Evolutionary conservation across 73 alveolate genomes (phyloP).

Genomic region (Tetrahymena borealis): DNA sequence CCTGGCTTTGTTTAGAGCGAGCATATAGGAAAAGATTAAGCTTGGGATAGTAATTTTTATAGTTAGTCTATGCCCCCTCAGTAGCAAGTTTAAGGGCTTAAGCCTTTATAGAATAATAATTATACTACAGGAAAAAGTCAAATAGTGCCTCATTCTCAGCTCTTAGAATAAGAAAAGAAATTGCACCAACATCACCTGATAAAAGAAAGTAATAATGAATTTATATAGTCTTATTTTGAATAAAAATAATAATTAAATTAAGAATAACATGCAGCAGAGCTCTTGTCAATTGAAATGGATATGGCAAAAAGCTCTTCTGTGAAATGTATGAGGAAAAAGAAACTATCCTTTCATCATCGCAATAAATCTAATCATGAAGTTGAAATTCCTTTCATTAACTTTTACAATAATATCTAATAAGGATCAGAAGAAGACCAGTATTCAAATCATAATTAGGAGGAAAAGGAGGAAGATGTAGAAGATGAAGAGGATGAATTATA

Average conservation of each 20-base stretch:
- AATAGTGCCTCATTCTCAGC: neutral
- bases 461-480: neutral
- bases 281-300: neutral
- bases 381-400: neutral
- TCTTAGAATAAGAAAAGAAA: neutral
- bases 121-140: neutral
- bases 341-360: neutral
- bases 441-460: neutral
- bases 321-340: neutral
- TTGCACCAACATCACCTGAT: neutral
- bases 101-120: neutral
- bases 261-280: neutral
- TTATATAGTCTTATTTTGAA: too few species aligned
- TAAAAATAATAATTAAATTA: neutral
- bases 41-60: neutral
- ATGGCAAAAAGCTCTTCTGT: neutral
- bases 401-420: neutral
- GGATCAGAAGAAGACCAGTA: neutral
- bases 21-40: neutral
- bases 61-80: neutral
- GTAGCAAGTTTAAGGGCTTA: neutral
- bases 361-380: neutral
- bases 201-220: neutral
- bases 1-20: neutral
- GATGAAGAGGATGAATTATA: neutral